These are phyloP conservation scores for Lablab purpureus DNA, from an alignment of 306 rosid species.

Conservation along the genomic window DNA sequence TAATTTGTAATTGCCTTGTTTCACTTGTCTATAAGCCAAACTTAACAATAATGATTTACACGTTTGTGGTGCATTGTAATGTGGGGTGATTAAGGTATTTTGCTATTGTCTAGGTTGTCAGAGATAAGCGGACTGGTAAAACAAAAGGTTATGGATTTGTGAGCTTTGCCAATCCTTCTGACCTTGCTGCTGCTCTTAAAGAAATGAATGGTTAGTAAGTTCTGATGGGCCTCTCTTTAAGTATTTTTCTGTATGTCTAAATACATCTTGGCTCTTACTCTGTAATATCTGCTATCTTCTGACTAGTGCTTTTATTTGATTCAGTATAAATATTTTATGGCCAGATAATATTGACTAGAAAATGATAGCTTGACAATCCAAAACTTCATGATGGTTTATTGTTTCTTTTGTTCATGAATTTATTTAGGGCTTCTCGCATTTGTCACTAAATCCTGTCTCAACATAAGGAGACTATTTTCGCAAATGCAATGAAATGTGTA, in stretches of 20 bases:
- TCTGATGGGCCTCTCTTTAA: background rate
- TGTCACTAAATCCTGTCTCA: background rate
- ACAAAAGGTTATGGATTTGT: slow-evolving; percentile 99
- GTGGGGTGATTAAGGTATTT: slow-evolving; percentile 17
- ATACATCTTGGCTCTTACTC: background rate
- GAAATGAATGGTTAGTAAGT: slow-evolving; percentile 86
- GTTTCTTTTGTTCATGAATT: slow-evolving; percentile 20
- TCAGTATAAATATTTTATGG: background rate
- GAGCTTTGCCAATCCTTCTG: slow-evolving; percentile 86
- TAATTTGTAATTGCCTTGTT: background rate
- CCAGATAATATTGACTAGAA: slow-evolving; percentile 13
- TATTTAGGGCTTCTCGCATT: background rate
- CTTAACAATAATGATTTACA: slow-evolving; percentile 15
- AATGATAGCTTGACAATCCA: background rate
- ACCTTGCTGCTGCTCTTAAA: slow-evolving; percentile 90
- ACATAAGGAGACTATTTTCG: slow-evolving; percentile 16
- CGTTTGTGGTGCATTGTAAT: slow-evolving; percentile 26
- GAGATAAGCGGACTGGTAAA: slow-evolving; percentile 97
- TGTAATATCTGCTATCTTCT: background rate
- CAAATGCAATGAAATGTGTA: slow-evolving; percentile 4
- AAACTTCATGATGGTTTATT: slow-evolving; percentile 16
- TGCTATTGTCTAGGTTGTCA: slow-evolving; percentile 71
- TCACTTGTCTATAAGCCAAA: slow-evolving; percentile 30
- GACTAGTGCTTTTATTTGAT: slow-evolving; percentile 12
- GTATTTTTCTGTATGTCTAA: background rate